These are phyloP conservation scores for Talaromyces sp. DNA, from an alignment of 2,329 filamentous ascomycete genomes.

Conservation along the genomic window DNA sequence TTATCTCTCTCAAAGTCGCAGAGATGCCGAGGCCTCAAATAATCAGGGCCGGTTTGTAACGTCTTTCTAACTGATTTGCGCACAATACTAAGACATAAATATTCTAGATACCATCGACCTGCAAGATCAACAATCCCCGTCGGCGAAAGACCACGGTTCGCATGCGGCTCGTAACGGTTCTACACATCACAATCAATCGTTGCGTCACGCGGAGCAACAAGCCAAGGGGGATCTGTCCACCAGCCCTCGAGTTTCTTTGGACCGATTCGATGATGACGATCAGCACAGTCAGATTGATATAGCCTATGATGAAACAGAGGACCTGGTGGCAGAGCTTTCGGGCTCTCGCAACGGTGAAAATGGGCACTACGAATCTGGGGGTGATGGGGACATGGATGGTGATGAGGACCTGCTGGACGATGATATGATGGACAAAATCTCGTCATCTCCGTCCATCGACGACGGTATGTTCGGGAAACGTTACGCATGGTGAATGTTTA, in stretches of 20 bases:
- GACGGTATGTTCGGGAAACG: slow-evolving; percentile 70
- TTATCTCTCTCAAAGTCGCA: neutral
- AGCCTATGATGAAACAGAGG: slow-evolving; percentile 26
- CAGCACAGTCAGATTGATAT: slow-evolving; percentile 27
- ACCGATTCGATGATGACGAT: slow-evolving; percentile 38
- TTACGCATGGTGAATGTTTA: neutral
- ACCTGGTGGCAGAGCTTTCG: slow-evolving; percentile 18
- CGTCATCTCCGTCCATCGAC: slow-evolving; percentile 96
- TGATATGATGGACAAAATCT: slow-evolving; percentile 98
- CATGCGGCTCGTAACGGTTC: slow-evolving; percentile 57
- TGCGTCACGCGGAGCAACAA: slow-evolving; percentile 75
- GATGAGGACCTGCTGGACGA: slow-evolving; percentile 72
- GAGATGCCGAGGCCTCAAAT: slow-evolving; percentile 41
- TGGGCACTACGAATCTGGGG: slow-evolving; percentile 14
- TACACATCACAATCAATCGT: slow-evolving; percentile 78
- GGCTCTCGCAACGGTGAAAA: slow-evolving; percentile 10
- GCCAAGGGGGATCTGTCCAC: slow-evolving; percentile 64
- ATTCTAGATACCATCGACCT: slow-evolving; percentile 84
- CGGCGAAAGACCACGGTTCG: slow-evolving; percentile 70
- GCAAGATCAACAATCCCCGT: slow-evolving; percentile 75
- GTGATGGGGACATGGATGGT: slow-evolving; percentile 48
- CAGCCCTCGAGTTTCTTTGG: slow-evolving; percentile 57
- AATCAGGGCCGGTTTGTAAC: slow-evolving; percentile 39
- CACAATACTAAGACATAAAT: slow-evolving; percentile 1
- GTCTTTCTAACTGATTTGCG: neutral